Evolutionary conservation across 306 rosid species (phyloP), one percentile per base, ranked within the genome.

Genomic region (Coriaria nepalensis): DNA sequence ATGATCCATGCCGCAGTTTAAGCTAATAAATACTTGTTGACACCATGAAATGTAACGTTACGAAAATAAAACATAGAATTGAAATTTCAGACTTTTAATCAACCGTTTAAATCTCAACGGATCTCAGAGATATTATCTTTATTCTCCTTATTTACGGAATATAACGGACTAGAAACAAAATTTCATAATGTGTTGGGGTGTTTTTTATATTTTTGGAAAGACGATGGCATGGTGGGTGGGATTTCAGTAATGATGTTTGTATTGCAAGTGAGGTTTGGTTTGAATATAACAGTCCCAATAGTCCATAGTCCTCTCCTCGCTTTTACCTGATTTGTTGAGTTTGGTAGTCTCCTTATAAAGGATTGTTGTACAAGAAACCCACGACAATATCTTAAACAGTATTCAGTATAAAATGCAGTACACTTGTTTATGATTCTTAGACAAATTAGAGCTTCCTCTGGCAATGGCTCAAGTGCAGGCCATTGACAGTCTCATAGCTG

Each of bases 191-290:
- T 20, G 29, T 20, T 20, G 29, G 29, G 29, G 29, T 20, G 29
- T 20, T 20, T 20, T 20, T 20, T 20, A 20, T 20, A 20, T 20
- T 20, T 20, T 20, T 20, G 29, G 29, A 20, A 20, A 20, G 29
- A 20, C n/a, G n/a, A 37, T 7, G 40, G 47, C 47, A 40, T 62
- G 77, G 76, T 82, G 56, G 96, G 74, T 83, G 94, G 61, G 43
- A 73, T 48, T 60, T 56, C 49, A 36, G 56, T 20, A 49, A 5
- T 6, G 12, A 68, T 60, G 68, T 71, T 69, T 79, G 72, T 64
- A 55, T 75, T 75, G 64, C 56, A 78, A 76, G 86, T 76, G 81
- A 83, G 67, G 83, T 74, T 81, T 78, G 54, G 80, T 74, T 67
- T 70, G 84, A 77, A 71, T 49, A 62, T 47, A 48, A 65, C 29